A percentile compares a stretch with the other conserved stretches of the same genome.
Conservation (phyloP, 352 stramenopile species). For the Paralagenidium karlingii region DNA sequence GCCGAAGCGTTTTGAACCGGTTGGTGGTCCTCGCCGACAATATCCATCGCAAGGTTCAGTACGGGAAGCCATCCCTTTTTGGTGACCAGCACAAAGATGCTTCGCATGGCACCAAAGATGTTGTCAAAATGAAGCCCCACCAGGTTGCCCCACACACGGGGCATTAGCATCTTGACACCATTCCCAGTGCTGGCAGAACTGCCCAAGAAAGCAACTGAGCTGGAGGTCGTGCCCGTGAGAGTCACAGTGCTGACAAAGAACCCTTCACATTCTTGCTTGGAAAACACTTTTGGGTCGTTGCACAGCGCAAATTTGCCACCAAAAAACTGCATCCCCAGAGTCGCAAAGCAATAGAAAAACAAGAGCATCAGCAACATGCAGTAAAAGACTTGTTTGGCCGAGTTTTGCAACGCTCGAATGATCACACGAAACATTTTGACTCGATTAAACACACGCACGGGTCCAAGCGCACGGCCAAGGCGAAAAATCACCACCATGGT, state of each 20-base stretch:
- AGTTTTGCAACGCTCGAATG: slow-evolving; percentile 65
- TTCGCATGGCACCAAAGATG: slow-evolving; percentile 61
- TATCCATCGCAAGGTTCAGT: slow-evolving; percentile 76
- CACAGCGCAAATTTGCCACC: slow-evolving; percentile 67
- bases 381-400: slow-evolving; percentile 64
- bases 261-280: slow-evolving; percentile 32
- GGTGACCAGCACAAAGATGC: slow-evolving; percentile 66
- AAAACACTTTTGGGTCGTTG: slow-evolving; percentile 47
- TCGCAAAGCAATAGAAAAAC: slow-evolving; percentile 76
- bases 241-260: slow-evolving; percentile 46
- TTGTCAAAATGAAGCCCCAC: slow-evolving; percentile 75
- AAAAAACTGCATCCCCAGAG: slow-evolving; percentile 80
- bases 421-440: slow-evolving; percentile 80
- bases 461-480: slow-evolving; percentile 62
- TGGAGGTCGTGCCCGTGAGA: neutral
- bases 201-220: neutral
- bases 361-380: slow-evolving; percentile 68
- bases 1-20: slow-evolving; percentile 56
- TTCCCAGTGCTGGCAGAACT: neutral
- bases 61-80: slow-evolving; percentile 80
- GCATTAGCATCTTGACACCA: slow-evolving; percentile 44
- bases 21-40: slow-evolving; percentile 53
- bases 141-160: slow-evolving; percentile 68
- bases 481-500: slow-evolving; percentile 64
- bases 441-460: slow-evolving; percentile 75